These are phyloP conservation scores for Pestalotiopsis sp. DNA, from an alignment of 2,329 filamentous ascomycete genomes.

Conservation along the genomic window DNA sequence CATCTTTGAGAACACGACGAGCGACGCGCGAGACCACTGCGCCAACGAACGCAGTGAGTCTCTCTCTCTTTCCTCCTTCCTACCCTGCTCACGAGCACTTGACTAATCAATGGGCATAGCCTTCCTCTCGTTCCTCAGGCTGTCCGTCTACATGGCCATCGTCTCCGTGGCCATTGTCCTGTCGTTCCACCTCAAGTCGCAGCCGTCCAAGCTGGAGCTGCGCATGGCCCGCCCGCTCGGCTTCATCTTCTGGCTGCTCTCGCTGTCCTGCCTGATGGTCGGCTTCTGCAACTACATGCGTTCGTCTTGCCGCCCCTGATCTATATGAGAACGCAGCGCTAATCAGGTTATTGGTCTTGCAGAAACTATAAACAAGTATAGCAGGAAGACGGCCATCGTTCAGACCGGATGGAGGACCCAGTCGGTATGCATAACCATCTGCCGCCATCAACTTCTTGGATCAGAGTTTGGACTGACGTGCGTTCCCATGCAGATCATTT, in stretches of 20 bases:
- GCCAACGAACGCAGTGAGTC: conserved; percentile 72
- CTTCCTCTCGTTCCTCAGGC: conserved; percentile 88
- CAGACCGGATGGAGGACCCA: conserved; percentile 96
- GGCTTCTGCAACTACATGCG: conserved; percentile 88
- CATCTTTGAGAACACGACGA: conserved; percentile 74
- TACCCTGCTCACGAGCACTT: neutral
- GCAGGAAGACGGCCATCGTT: conserved; percentile 77
- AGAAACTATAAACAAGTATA: conserved; percentile 80
- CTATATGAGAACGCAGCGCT: neutral
- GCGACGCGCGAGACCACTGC: conserved; percentile 77
- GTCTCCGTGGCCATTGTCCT: conserved; percentile 89
- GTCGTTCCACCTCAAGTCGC: conserved; percentile 84
- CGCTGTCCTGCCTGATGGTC: conserved; percentile 73
- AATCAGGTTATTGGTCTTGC: conserved; percentile 3
- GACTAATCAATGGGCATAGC: conserved; percentile 37
- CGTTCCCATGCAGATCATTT: conserved; percentile 55
- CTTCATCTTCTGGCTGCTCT: conserved; percentile 83
- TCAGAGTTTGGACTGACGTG: neutral
- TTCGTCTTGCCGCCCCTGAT: conserved; percentile 36
- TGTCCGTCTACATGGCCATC: conserved; percentile 88
- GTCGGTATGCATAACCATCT: conserved; percentile 53
- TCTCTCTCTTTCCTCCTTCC: neutral
- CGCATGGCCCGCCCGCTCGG: conserved; percentile 83
- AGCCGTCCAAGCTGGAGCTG: conserved; percentile 72
- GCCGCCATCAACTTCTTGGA: neutral